Evolutionary conservation across 306 rosid species (phyloP).

Genomic region (Heteromeles arbutifolia): DNA sequence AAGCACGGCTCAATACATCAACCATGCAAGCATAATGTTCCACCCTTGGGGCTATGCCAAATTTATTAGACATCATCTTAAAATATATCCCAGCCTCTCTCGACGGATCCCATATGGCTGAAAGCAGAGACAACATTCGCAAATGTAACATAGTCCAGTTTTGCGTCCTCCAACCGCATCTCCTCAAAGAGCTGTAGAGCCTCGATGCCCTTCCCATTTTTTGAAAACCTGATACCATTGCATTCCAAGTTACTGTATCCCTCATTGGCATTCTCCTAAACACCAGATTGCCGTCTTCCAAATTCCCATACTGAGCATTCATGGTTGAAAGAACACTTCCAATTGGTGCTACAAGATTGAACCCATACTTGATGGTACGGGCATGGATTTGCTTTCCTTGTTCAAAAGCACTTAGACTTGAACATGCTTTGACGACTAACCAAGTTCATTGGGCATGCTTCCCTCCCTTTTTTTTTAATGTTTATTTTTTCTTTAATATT

Average conservation of each 20-base stretch:
- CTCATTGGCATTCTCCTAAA: constrained; percentile 59
- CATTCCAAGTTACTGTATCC: constrained; percentile 80
- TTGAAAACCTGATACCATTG: constrained; percentile 87
- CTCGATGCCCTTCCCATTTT: constrained; percentile 59
- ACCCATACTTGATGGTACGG: constrained; percentile 55
- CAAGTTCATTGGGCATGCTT: constrained; percentile 55
- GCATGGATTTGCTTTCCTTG: constrained; percentile 85
- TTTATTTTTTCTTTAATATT: no score
- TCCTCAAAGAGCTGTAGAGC: constrained; percentile 68
- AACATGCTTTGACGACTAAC: constrained; percentile 74
- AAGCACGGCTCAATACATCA: constrained; percentile 77
- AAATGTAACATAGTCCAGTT: constrained; percentile 60
- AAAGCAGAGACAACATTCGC: constrained; percentile 75
- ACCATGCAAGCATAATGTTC: constrained; percentile 94
- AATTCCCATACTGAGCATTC: constrained; percentile 74
- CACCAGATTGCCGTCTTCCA: constrained; percentile 53
- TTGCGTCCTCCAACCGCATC: constrained; percentile 56
- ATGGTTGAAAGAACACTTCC: constrained; percentile 84
- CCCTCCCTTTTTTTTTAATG: constrained; percentile 23
- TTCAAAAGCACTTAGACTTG: constrained; percentile 69
- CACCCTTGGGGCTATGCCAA: constrained; percentile 43
- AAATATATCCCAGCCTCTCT: constrained; percentile 62
- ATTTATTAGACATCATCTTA: constrained; percentile 56
- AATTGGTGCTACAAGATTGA: constrained; percentile 55
- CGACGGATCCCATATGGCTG: constrained; percentile 80